Percentiles rank a stretch among this genome's conserved stretches.
These are phyloP conservation scores for Solanum appendiculatum DNA, from an alignment of 257 asterid genomes.

Conservation along the genomic window DNA sequence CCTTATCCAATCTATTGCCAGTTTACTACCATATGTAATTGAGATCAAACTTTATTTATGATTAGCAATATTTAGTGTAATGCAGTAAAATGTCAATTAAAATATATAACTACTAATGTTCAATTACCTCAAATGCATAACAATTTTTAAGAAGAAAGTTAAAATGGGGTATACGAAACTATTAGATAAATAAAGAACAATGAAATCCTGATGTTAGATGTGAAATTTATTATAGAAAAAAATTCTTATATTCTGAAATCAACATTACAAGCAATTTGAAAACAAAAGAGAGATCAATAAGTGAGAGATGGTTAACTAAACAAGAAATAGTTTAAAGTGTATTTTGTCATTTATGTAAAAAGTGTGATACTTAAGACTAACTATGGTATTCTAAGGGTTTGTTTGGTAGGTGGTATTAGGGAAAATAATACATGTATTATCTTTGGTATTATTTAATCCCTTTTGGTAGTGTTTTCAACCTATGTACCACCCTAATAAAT, in stretches of 20 bases:
- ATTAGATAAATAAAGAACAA: not conserved
- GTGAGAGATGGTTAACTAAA: not conserved
- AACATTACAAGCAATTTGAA: not conserved
- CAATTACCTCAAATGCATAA: not conserved
- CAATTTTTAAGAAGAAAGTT: not conserved
- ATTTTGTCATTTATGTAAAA: not conserved
- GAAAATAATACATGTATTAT: not conserved
- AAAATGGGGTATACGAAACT: not conserved
- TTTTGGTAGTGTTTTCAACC: not conserved
- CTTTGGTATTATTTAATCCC: not conserved
- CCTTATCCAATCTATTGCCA: not conserved
- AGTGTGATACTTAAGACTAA: not conserved
- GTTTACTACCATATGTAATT: not conserved
- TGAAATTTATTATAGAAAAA: not conserved
- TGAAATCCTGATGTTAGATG: not conserved
- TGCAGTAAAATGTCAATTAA: not conserved
- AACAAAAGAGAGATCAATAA: not conserved
- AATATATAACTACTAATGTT: not conserved
- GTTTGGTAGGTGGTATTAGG: not conserved
- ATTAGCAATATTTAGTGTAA: not conserved
- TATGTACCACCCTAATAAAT: not conserved
- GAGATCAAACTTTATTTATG: not conserved
- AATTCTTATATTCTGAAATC: not conserved
- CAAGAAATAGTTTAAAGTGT: not conserved
- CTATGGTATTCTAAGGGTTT: not conserved